phyloP scores from a whole-genome alignment of 78 protist species.

The Dictyostelium capitatum region DNA sequence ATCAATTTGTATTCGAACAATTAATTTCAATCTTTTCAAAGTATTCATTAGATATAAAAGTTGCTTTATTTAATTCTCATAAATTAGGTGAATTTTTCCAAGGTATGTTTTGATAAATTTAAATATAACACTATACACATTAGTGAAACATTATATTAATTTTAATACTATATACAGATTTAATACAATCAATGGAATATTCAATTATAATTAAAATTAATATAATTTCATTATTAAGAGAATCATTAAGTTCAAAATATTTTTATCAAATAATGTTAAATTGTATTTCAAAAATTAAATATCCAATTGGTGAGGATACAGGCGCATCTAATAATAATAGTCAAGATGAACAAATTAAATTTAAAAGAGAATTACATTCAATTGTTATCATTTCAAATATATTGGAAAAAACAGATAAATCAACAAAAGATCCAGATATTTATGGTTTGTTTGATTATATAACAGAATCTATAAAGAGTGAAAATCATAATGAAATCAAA shows the following conservation, averaged over 20 bases:
- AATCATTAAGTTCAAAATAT: constrained; percentile 2
- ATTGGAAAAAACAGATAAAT: background rate
- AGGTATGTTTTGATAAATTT: background rate
- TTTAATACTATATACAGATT: too few relatives aligned
- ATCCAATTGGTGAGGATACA: background rate
- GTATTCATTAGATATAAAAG: background rate
- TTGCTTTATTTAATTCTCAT: background rate
- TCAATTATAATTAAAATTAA: background rate
- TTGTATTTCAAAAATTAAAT: constrained; percentile 1
- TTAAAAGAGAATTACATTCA: background rate
- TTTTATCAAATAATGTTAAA: background rate
- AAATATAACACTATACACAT: too few relatives aligned
- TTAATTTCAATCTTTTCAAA: background rate
- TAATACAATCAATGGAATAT: constrained; percentile 1
- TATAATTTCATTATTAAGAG: background rate
- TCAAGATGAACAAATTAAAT: background rate
- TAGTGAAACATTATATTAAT: too few relatives aligned
- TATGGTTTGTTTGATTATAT: constrained; percentile 13
- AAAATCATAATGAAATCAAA: background rate
- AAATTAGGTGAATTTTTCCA: background rate
- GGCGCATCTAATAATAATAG: too few relatives aligned
- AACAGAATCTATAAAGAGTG: background rate
- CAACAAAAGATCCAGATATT: background rate
- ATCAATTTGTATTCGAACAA: background rate
- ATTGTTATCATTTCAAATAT: background rate